Percentiles rank a stretch among this genome's conserved stretches.
Evolutionary conservation across 192 early-diverging fungal genomes (phyloP).

Genomic region (Backusella luteola): DNA sequence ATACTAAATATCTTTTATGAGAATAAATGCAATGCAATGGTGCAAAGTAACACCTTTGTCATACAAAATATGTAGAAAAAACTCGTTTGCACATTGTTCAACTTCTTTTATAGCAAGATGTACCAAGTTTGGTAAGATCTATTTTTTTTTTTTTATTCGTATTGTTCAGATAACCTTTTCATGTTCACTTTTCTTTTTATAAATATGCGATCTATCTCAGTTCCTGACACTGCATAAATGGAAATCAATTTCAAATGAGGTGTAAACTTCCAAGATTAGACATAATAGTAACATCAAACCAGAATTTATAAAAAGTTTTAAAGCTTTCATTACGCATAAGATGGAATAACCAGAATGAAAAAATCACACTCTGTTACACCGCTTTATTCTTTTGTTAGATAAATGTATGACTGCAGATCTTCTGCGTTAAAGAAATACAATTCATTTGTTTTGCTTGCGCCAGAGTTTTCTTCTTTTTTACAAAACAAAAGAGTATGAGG

Average conservation of each 20-base stretch:
- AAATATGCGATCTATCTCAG: neutral
- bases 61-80: neutral
- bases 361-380: neutral
- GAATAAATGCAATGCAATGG: neutral
- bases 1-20: neutral
- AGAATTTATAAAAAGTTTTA: neutral
- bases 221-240: neutral
- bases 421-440: neutral
- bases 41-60: neutral
- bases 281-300: neutral
- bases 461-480: neutral
- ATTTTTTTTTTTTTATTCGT: neutral
- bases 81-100: neutral
- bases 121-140: neutral
- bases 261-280: slow-evolving; percentile 10
- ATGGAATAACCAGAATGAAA: neutral
- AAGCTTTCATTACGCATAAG: neutral
- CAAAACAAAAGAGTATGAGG: neutral
- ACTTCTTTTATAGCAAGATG: slow-evolving; percentile 10
- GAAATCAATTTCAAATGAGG: slow-evolving; percentile 9
- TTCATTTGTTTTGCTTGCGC: neutral
- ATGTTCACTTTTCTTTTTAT: neutral
- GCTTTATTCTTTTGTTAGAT: neutral
- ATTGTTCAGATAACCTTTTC: neutral
- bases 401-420: neutral